phyloP scores from a whole-genome alignment of 371 early-diverging fungal genomes.

The Mucor velutinosus region DNA sequence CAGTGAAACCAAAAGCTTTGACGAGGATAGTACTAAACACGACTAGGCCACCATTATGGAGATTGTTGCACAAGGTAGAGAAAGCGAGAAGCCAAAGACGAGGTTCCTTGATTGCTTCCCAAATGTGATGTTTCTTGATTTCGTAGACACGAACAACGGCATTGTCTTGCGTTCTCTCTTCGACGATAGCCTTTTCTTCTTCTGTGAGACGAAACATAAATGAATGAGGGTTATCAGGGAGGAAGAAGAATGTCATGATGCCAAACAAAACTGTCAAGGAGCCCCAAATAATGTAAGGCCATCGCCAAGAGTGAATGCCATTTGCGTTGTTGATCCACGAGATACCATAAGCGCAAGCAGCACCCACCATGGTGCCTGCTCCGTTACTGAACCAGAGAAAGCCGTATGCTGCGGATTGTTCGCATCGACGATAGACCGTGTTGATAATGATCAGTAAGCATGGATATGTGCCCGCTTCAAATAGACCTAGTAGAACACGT shows the following conservation, averaged over 20 bases:
- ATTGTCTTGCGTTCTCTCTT: slow-evolving; percentile 25
- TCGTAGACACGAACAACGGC: slow-evolving; percentile 25
- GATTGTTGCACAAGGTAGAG: slow-evolving; percentile 23
- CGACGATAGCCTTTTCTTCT: slow-evolving; percentile 28
- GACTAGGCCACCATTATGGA: slow-evolving; percentile 37
- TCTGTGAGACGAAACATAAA: slow-evolving; percentile 24
- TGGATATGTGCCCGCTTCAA: slow-evolving; percentile 37
- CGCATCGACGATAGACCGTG: slow-evolving; percentile 36
- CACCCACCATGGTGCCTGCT: slow-evolving; percentile 21
- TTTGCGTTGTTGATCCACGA: slow-evolving; percentile 19
- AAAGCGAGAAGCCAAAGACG: slow-evolving; percentile 26
- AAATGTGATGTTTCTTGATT: slow-evolving; percentile 25
- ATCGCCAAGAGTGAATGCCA: slow-evolving; percentile 28
- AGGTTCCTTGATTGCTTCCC: slow-evolving; percentile 28
- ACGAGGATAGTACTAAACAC: slow-evolving; percentile 38
- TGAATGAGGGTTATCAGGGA: slow-evolving; percentile 23
- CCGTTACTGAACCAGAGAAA: slow-evolving; percentile 22
- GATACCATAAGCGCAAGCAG: slow-evolving; percentile 24
- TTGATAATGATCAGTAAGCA: slow-evolving; percentile 29
- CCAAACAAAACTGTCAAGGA: slow-evolving; percentile 23
- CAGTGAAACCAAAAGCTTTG: slow-evolving; percentile 32
- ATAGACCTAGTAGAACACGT: slow-evolving; percentile 33
- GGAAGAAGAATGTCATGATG: slow-evolving; percentile 22
- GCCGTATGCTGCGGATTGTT: slow-evolving; percentile 28
- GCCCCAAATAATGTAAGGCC: slow-evolving; percentile 36